phyloP scores from a whole-genome alignment of 2,329 filamentous ascomycete genomes.

The Pseudocercospora crystallina region DNA sequence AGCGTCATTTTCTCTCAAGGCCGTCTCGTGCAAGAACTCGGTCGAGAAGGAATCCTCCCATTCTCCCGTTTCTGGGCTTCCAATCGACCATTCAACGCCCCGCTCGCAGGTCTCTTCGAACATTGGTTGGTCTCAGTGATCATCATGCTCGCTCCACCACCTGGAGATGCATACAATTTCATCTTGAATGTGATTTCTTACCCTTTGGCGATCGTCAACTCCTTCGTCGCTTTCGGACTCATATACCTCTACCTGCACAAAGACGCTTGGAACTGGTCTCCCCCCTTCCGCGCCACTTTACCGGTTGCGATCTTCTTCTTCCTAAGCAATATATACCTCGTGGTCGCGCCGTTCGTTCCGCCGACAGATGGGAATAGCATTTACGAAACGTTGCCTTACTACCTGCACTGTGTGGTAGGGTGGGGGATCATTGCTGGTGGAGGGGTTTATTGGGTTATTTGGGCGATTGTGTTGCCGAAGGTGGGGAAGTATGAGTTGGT shows the following conservation, averaged over 20 bases:
- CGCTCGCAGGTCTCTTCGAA: conserved; percentile 30
- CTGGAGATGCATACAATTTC: conserved; percentile 67
- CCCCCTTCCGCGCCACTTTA: conserved; percentile 51
- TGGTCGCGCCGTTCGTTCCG: conserved; percentile 53
- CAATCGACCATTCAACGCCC: conserved; percentile 54
- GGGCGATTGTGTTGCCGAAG: conserved; percentile 51
- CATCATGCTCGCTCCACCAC: conserved; percentile 66
- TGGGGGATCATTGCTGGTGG: conserved; percentile 51
- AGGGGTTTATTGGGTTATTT: conserved; percentile 53
- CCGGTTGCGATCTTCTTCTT: conserved; percentile 55
- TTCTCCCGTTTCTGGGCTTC: conserved; percentile 52
- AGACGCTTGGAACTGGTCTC: conserved; percentile 48
- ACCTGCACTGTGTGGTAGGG: conserved; percentile 55
- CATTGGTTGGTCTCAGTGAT: conserved; percentile 55
- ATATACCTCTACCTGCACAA: conserved; percentile 47
- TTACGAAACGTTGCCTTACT: conserved; percentile 55
- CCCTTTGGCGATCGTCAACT: conserved; percentile 58
- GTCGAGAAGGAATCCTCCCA: conserved; percentile 58
- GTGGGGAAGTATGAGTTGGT: conserved; percentile 40
- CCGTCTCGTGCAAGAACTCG: conserved; percentile 61
- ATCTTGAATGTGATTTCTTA: conserved; percentile 58
- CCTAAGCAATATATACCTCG: conserved; percentile 54
- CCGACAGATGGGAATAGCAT: conserved; percentile 49
- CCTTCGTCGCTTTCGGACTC: conserved; percentile 52
- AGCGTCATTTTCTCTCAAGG: conserved; percentile 58